Conservation (phyloP, 768 basidiomycete species). For the Lactarius hengduanensis region DNA sequence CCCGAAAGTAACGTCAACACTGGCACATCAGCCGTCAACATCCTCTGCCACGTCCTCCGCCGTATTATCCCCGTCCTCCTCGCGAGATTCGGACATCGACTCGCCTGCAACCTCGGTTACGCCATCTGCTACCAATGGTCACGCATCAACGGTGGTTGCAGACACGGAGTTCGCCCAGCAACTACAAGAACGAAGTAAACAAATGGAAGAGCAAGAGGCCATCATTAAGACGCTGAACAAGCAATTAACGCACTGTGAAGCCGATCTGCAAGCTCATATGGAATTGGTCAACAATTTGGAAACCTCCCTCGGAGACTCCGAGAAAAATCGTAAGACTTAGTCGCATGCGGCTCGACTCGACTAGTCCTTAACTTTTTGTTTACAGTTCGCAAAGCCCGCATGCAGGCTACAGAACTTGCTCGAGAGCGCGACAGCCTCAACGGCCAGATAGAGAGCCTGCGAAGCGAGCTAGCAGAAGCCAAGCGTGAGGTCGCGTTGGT, state of each 20-base stretch:
- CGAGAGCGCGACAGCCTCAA: slow-evolving; percentile 79
- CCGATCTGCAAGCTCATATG: slow-evolving; percentile 88
- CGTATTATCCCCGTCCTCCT: slow-evolving; percentile 52
- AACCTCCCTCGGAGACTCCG: slow-evolving; percentile 83
- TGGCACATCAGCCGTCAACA: slow-evolving; percentile 53
- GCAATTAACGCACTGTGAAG: slow-evolving; percentile 90
- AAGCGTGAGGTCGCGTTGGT: slow-evolving; percentile 77
- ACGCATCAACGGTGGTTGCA: slow-evolving; percentile 33
- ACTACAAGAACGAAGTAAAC: slow-evolving; percentile 72
- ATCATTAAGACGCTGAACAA: slow-evolving; percentile 96
- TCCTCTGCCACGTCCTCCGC: slow-evolving; percentile 52
- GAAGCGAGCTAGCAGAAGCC: slow-evolving; percentile 71
- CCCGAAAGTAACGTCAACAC: slow-evolving; percentile 54
- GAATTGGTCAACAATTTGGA: slow-evolving; percentile 84
- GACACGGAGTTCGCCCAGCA: slow-evolving; percentile 59
- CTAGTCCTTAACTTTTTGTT: not conserved
- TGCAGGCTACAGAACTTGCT: slow-evolving; percentile 88
- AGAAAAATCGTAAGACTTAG: slow-evolving; percentile 78
- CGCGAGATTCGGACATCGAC: slow-evolving; percentile 65
- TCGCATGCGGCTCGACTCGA: not conserved
- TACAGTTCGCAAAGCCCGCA: slow-evolving; percentile 86
- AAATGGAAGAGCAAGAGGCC: slow-evolving; percentile 78
- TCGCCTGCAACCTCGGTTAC: slow-evolving; percentile 54
- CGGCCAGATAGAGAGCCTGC: slow-evolving; percentile 61
- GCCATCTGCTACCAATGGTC: slow-evolving; percentile 38